These are phyloP conservation scores for Paramecium octaurelia DNA, from an alignment of 73 alveolate genomes.

Conservation along the genomic window DNA sequence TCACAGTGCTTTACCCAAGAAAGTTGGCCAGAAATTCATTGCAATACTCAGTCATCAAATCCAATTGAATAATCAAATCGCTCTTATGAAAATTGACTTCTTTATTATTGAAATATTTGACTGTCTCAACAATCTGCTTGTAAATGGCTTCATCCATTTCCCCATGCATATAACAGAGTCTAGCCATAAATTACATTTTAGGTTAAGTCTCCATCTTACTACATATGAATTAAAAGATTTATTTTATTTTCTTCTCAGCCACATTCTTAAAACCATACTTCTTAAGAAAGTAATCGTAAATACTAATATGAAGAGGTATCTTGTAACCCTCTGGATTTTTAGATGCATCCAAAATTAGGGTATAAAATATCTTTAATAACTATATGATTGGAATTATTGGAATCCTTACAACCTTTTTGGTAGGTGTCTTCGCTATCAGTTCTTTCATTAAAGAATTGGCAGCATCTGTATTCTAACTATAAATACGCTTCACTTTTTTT, in stretches of 20 bases:
- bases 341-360: not conserved
- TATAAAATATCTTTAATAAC: not conserved
- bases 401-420: not conserved
- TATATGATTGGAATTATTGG: not conserved
- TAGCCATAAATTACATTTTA: conserved; percentile 15
- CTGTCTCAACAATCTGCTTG: not conserved
- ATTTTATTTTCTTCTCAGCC: conserved; percentile 71
- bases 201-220: not conserved
- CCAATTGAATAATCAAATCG: not conserved
- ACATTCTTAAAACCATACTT: conserved; percentile 78
- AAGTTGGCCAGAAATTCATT: not conserved
- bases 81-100: not conserved
- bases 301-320: conserved; percentile 3
- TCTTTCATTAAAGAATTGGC: not conserved
- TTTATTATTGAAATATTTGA: not conserved
- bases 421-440: not conserved
- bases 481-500: conserved; percentile 24
- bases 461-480: conserved; percentile 23
- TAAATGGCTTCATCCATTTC: conserved; percentile 31
- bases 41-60: not conserved
- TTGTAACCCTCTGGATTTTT: conserved; percentile 9
- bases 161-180: conserved; percentile 36
- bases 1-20: not conserved
- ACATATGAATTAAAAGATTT: not conserved
- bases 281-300: conserved; percentile 69